Evolutionary conservation across 1,284 basidiomycete species (phyloP), one percentile per base, ranked within the genome.

Genomic region (Apiotrichum brassicae): DNA sequence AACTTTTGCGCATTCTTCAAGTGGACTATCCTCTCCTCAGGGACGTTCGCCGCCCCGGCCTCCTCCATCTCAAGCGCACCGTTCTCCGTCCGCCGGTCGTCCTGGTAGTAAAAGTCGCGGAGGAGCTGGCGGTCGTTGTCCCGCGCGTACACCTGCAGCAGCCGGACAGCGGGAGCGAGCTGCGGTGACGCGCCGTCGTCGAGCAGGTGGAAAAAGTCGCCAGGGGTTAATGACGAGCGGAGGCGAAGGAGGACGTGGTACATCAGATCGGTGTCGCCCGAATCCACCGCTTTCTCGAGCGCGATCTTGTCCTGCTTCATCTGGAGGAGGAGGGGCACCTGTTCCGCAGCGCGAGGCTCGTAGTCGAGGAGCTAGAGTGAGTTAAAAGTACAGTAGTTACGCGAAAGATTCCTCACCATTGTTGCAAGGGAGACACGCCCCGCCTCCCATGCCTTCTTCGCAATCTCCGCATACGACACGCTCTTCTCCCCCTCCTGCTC

Each of bases 101-200:
- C 95, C 44, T 94, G 94, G 68, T 94, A 99, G 73, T 94, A 98
- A 71, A 95, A 97, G 69, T 99, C 92, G 16, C 88, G 79, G 13
- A 97, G 76, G 80, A 98, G 85, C 56, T 92, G 90, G 40, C 85
- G 77, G 66, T 97, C 90, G 63, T 89, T 86, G 65, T 92, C 86
- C 33, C 85, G 78, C 2, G 89, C 91, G 68, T 93, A 95, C 0
- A 91, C 86, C 65, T 92, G 85, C 30, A 94, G 77, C 9, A 94
- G 73, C 71, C 83, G 68, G 76, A 85, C 71, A 0, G 91, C 92
- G 20, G 81, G 82, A 2, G 79, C 80, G 4, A 92, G 80, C 30
- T 77, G 76, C 16, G 82, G 77, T 4, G 88, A 87, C 14, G 64
- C 54, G 9, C 86, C 87, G 53, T 90, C 88, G 72, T 98, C 93